Evolutionary conservation across 192 early-diverging fungal species (phyloP).

Genomic region (Backusella sp.): DNA sequence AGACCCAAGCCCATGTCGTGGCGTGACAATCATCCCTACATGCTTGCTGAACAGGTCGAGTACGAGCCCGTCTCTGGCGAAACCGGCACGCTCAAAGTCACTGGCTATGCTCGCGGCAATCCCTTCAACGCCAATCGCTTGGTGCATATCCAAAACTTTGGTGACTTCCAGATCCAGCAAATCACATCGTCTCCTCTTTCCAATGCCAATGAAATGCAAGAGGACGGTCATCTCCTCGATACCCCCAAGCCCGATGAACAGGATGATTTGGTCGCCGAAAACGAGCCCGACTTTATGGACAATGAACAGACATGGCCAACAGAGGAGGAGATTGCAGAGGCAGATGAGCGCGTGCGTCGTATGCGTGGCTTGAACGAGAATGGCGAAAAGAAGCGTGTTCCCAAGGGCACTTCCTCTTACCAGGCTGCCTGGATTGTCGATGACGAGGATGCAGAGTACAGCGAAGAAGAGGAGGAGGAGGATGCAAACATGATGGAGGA

Average conservation of each 20-base stretch:
- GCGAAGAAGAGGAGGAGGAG: constrained; percentile 48
- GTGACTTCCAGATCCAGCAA: constrained; percentile 90
- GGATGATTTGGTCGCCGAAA: constrained; percentile 84
- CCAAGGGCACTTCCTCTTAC: constrained; percentile 95
- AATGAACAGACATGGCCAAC: constrained; percentile 99
- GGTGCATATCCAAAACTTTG: constrained; percentile 88
- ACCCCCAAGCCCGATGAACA: constrained; percentile 63
- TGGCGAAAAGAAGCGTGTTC: constrained; percentile 66
- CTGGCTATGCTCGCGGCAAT: constrained; percentile 83
- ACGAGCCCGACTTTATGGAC: constrained; percentile 83
- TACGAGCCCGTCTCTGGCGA: constrained; percentile 58
- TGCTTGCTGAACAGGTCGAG: constrained; percentile 77
- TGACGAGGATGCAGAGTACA: constrained; percentile 63
- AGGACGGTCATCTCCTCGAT: constrained; percentile 57
- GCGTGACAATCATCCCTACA: constrained; percentile 86
- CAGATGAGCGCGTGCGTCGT: constrained; percentile 53
- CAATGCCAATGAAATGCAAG: constrained; percentile 25
- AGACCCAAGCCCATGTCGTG: constrained; percentile 77
- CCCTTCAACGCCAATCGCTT: constrained; percentile 89
- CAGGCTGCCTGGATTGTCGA: constrained; percentile 98
- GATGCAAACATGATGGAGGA: constrained; percentile 33
- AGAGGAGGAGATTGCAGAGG: constrained; percentile 87
- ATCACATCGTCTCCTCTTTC: constrained; percentile 17
- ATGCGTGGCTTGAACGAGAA: constrained; percentile 13
- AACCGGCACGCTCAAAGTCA: constrained; percentile 70